Conservation (phyloP, 176 grass and related monocot genomes). For the Lolium rigidum region DNA sequence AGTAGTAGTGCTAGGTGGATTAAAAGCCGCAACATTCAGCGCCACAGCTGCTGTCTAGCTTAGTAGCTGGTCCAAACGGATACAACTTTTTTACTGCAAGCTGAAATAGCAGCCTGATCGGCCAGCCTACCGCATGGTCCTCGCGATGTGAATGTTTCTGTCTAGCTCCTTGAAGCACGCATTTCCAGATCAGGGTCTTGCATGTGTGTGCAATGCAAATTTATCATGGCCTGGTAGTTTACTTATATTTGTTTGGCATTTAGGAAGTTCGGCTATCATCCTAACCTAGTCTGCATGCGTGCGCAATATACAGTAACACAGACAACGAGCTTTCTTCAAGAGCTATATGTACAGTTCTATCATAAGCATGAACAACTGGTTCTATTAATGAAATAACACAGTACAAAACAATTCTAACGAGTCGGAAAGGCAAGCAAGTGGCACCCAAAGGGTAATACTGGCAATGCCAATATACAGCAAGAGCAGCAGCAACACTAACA, state of each 20-base stretch:
- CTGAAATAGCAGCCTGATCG: slow-evolving; percentile 36
- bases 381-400: not conserved
- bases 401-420: not conserved
- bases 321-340: not conserved
- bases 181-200: slow-evolving; percentile 18
- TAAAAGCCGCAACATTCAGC: slow-evolving; percentile 43
- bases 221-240: not conserved
- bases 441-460: slow-evolving; percentile 22
- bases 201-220: slow-evolving; percentile 10
- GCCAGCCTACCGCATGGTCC: slow-evolving; percentile 30
- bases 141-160: slow-evolving; percentile 34
- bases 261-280: not conserved
- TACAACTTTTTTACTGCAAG: slow-evolving; percentile 38
- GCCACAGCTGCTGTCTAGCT: slow-evolving; percentile 1
- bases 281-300: not conserved
- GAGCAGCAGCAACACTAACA: slow-evolving; percentile 40
- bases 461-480: slow-evolving; percentile 34
- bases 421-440: not conserved
- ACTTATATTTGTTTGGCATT: not conserved
- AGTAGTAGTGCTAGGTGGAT: slow-evolving; percentile 15
- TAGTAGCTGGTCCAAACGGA: slow-evolving; percentile 1
- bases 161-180: slow-evolving; percentile 25
- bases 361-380: not conserved
- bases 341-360: not conserved
- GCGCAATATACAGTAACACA: not conserved